Evolutionary conservation across 192 early-diverging fungal species (phyloP).

Genomic region (Dispira simplex): DNA sequence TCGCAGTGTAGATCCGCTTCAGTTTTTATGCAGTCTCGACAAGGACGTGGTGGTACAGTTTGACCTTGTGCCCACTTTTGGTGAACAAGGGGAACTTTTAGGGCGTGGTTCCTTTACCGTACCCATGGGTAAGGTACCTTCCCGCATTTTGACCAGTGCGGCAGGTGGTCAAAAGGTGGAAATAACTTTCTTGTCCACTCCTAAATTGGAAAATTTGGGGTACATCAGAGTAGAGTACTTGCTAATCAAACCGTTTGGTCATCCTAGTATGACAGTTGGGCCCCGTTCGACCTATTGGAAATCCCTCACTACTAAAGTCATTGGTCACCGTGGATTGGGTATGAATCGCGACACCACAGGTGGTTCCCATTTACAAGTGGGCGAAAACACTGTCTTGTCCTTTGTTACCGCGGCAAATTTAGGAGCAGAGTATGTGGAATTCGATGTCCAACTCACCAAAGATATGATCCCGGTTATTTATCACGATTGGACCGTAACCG

Average conservation of each 20-base stretch:
- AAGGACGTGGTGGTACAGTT: not conserved
- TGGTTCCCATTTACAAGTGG: conserved; percentile 54
- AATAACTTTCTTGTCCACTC: not conserved
- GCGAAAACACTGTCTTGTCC: conserved; percentile 83
- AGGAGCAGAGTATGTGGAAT: conserved; percentile 82
- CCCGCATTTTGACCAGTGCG: not conserved
- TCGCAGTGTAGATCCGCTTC: not conserved
- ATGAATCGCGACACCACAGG: conserved; percentile 41
- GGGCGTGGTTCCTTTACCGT: not conserved
- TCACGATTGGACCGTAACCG: conserved; percentile 80
- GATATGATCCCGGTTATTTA: conserved; percentile 78
- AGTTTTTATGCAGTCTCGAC: conserved; percentile 1
- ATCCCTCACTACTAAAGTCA: conserved; percentile 46
- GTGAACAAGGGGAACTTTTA: not conserved
- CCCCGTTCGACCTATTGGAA: conserved; percentile 40
- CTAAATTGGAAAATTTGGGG: conserved; percentile 34
- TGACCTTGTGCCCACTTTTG: not conserved
- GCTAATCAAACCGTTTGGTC: conserved; percentile 44
- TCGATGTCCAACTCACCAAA: conserved; percentile 89
- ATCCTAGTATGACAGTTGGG: conserved; percentile 35
- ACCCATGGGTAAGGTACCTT: not conserved
- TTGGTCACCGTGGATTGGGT: conserved; percentile 82
- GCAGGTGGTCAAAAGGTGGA: not conserved
- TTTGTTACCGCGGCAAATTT: conserved; percentile 68
- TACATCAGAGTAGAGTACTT: conserved; percentile 38